phyloP scores from a whole-genome alignment of 1,139 yeast species.

The Geotrichum fermentans region DNA sequence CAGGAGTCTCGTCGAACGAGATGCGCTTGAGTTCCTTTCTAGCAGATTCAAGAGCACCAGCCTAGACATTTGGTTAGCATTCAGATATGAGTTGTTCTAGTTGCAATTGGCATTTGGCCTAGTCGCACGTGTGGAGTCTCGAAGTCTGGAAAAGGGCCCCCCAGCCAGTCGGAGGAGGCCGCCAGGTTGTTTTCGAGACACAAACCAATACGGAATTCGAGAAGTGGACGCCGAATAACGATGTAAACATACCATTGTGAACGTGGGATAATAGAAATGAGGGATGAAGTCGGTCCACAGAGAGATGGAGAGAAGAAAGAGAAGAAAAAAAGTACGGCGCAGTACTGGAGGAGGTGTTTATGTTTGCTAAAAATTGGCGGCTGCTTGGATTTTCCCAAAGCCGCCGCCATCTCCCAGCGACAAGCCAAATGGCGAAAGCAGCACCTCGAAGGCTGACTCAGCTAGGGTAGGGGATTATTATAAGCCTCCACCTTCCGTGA shows the following conservation, averaged over 20 bases:
- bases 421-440: neutral
- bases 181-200: no score
- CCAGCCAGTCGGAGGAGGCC: neutral
- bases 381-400: neutral
- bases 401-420: neutral
- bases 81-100: neutral
- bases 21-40: slow-evolving; percentile 88
- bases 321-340: neutral
- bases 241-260: neutral
- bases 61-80: slow-evolving; percentile 40
- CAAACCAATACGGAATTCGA: no score
- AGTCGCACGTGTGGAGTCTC: no score
- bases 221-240: neutral
- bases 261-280: neutral
- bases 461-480: no score
- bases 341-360: neutral
- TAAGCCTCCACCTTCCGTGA: no score
- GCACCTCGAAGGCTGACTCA: no score
- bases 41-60: slow-evolving; percentile 96
- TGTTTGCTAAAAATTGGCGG: neutral
- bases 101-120: neutral
- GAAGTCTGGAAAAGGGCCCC: no score
- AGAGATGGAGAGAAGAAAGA: neutral
- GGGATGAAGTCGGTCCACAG: no score
- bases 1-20: slow-evolving; percentile 69